Conservation (phyloP, 202 grass and related monocot genomes). For the Carex sylvatica region DNA sequence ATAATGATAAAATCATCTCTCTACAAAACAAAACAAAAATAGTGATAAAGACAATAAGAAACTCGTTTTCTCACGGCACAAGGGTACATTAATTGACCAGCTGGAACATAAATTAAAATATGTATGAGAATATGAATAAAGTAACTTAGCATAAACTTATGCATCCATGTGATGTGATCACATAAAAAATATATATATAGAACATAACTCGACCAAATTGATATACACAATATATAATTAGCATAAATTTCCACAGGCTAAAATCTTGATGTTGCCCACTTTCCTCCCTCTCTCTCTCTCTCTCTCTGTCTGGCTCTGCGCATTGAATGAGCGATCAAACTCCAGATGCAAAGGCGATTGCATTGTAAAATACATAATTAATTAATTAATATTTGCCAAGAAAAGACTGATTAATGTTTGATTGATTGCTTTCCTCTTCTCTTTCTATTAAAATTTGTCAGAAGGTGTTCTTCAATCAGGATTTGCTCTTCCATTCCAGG, state of each 20-base stretch:
- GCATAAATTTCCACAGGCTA: not conserved
- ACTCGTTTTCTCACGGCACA: not conserved
- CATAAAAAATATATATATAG: not conserved
- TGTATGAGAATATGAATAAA: not conserved
- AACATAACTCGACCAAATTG: not conserved
- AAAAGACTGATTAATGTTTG: not conserved
- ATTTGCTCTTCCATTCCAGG: slow-evolving; percentile 5
- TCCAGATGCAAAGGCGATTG: not conserved
- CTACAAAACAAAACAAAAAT: not conserved
- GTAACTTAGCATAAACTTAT: not conserved
- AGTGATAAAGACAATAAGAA: not conserved
- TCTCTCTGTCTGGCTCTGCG: no score
- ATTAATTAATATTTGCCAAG: not conserved
- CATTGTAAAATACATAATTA: not conserved
- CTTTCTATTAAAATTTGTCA: not conserved
- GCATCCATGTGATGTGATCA: not conserved
- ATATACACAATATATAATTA: not conserved
- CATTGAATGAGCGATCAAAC: not conserved
- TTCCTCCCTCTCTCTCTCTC: not conserved
- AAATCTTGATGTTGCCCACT: not conserved
- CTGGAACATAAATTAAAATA: not conserved
- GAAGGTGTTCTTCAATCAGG: not conserved
- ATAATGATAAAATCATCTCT: not conserved
- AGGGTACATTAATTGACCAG: not conserved
- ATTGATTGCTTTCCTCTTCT: not conserved